These are phyloP conservation scores for Gliomastix tumulicola DNA, from an alignment of 2,329 filamentous ascomycete genomes.

Conservation along the genomic window DNA sequence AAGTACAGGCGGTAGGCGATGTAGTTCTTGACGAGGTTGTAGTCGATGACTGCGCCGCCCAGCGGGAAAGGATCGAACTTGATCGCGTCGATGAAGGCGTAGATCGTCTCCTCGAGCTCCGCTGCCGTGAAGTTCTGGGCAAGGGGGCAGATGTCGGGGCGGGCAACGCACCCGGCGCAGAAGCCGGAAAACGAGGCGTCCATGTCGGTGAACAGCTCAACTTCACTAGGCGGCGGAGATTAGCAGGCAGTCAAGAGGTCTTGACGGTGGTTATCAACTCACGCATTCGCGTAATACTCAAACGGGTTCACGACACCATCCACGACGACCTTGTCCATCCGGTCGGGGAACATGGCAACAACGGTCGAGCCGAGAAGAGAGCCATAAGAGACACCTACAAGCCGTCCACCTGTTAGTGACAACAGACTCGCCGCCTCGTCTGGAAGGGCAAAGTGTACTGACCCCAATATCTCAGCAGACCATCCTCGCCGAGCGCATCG, in stretches of 20 bases:
- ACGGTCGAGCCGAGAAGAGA: constrained; percentile 27
- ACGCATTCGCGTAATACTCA: constrained; percentile 18
- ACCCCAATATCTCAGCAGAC: constrained; percentile 26
- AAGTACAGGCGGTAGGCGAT: constrained; percentile 11
- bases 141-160: constrained; percentile 16
- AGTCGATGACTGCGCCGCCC: constrained; percentile 13
- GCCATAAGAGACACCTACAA: constrained; percentile 30
- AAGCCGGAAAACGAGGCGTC: constrained; percentile 19
- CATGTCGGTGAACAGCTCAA: constrained; percentile 13
- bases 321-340: constrained; percentile 26
- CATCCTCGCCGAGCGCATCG: constrained; percentile 30
- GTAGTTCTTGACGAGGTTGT: constrained; percentile 11
- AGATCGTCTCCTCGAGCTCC: constrained; percentile 25
- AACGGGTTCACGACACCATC: constrained; percentile 25
- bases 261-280: no score
- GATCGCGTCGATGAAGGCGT: constrained; percentile 15
- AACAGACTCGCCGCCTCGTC: no score
- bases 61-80: constrained; percentile 16
- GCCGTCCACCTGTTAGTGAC: no score
- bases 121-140: constrained; percentile 18
- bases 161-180: constrained; percentile 15
- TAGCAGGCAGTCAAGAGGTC: no score
- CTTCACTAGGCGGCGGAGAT: no score
- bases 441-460: constrained; percentile 1
- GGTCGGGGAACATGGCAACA: constrained; percentile 33